Conservation (phyloP, 2,329 filamentous ascomycete genomes). For the Talaromyces sp. region DNA sequence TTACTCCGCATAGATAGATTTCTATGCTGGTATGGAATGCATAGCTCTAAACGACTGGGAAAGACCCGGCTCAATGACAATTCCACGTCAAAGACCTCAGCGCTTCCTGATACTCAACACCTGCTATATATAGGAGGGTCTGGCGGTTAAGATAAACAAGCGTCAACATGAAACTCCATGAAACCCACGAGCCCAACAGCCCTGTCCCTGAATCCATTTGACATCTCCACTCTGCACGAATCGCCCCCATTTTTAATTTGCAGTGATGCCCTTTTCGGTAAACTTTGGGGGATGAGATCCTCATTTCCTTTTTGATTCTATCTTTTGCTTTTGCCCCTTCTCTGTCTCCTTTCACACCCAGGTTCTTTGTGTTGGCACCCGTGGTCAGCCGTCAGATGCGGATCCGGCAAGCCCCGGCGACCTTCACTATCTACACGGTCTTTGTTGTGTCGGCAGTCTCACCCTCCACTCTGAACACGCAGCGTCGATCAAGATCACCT, state of each 20-base stretch:
- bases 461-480: background rate
- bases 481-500: background rate
- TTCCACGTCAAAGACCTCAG: background rate
- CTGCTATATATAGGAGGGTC: background rate
- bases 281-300: background rate
- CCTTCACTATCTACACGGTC: background rate
- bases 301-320: background rate
- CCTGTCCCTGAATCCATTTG: background rate
- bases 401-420: background rate
- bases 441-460: background rate
- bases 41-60: too few species aligned
- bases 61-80: too few species aligned
- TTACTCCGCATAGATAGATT: too few species aligned
- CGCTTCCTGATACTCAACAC: background rate
- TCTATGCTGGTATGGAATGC: too few species aligned
- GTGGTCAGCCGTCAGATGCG: background rate
- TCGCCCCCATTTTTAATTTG: constrained; percentile 27
- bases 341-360: background rate
- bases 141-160: background rate
- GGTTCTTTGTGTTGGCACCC: background rate
- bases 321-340: background rate
- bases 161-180: constrained; percentile 10
- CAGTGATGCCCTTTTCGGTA: constrained; percentile 10
- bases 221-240: constrained; percentile 21
- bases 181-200: constrained; percentile 4